Percentiles rank a stretch among this genome's conserved stretches.
These are phyloP conservation scores for Psilocybe subaeruginosa DNA, from an alignment of 768 basidiomycete species.

Conservation along the genomic window DNA sequence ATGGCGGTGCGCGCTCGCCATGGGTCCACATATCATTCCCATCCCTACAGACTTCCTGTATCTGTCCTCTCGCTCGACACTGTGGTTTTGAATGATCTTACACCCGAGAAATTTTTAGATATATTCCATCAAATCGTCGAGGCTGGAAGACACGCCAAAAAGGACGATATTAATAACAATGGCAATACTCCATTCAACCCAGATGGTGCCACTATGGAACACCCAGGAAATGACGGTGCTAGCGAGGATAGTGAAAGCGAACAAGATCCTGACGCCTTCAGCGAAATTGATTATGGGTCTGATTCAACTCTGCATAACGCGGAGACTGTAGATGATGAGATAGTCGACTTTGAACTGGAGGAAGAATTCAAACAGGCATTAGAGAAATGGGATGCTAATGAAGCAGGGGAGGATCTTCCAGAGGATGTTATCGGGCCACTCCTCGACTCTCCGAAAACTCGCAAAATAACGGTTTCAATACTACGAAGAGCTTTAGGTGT, in stretches of 20 bases:
- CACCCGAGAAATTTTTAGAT: not conserved
- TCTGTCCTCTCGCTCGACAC: not conserved
- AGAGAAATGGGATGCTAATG: not conserved
- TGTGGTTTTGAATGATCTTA: not conserved
- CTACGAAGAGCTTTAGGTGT: constrained; percentile 1
- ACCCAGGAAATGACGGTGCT: not conserved
- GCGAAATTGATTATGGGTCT: not conserved
- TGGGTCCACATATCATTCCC: not conserved
- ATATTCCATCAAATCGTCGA: not conserved
- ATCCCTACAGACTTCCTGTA: not conserved
- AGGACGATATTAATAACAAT: not conserved
- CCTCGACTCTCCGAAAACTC: not conserved
- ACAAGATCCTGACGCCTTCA: not conserved
- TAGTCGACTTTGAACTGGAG: not conserved
- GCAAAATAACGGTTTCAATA: not conserved
- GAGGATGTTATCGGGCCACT: constrained; percentile 3
- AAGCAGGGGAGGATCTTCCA: constrained; percentile 3
- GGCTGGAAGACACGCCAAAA: not conserved
- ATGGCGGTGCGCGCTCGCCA: not conserved
- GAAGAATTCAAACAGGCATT: not conserved
- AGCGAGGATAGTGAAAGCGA: not conserved
- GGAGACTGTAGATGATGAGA: not conserved
- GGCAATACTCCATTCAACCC: not conserved
- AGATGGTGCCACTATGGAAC: not conserved
- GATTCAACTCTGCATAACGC: not conserved